Evolutionary conservation across 2,329 filamentous ascomycete genomes (phyloP).

Genomic region (Ceratocystis colombiana): DNA sequence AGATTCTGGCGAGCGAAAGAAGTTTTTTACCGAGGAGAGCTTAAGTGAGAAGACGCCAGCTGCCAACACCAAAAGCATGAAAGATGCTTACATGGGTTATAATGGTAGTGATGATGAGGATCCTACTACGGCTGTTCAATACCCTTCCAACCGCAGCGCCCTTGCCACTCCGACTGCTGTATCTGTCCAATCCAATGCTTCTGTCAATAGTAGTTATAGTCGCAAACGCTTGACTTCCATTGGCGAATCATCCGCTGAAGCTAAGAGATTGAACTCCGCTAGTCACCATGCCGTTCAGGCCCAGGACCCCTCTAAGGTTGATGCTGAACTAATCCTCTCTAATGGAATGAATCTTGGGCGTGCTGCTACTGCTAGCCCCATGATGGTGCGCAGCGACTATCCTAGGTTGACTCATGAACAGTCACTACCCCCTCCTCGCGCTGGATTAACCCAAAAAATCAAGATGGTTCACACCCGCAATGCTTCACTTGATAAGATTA

Average conservation of each 20-base stretch:
- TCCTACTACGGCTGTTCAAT: slow-evolving; percentile 59
- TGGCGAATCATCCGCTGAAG: slow-evolving; percentile 42
- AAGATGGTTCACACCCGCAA: slow-evolving; percentile 51
- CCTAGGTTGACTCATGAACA: slow-evolving; percentile 32
- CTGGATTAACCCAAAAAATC: slow-evolving; percentile 47
- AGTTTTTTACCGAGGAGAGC: slow-evolving; percentile 46
- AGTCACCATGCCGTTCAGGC: slow-evolving; percentile 6
- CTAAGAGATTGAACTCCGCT: not conserved
- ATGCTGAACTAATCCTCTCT: slow-evolving; percentile 26
- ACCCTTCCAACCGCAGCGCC: slow-evolving; percentile 56
- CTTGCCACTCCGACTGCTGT: slow-evolving; percentile 58
- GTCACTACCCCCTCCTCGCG: slow-evolving; percentile 51
- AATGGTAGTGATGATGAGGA: slow-evolving; percentile 26
- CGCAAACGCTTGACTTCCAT: slow-evolving; percentile 66
- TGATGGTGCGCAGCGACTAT: slow-evolving; percentile 47
- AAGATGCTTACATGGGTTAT: slow-evolving; percentile 57
- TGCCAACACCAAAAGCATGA: not conserved
- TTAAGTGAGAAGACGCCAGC: slow-evolving; percentile 62
- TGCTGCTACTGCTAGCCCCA: slow-evolving; percentile 57
- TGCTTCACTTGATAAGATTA: slow-evolving; percentile 65
- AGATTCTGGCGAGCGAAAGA: slow-evolving; percentile 50
- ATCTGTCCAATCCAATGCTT: slow-evolving; percentile 33
- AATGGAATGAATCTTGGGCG: slow-evolving; percentile 46
- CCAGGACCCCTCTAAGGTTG: not conserved
- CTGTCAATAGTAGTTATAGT: slow-evolving; percentile 37